Conservation (phyloP, 257 asterid genomes). For the Scutellaria minor region DNA sequence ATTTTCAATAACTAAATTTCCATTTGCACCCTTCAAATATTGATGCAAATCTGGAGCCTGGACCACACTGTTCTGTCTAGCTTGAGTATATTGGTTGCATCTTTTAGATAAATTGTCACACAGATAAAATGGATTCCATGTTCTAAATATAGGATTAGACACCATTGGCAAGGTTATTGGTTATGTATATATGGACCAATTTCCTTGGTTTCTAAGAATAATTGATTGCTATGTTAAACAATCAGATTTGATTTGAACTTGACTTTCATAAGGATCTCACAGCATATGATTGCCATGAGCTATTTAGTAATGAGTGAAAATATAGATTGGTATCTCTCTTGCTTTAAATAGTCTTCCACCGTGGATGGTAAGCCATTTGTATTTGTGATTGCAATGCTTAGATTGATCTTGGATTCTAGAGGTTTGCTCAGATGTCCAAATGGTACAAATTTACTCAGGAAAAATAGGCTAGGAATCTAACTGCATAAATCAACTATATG, state of each 20-base stretch:
- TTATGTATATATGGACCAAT: constrained; percentile 16
- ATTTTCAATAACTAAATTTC: neutral
- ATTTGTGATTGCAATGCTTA: constrained; percentile 22
- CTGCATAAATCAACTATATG: constrained; percentile 17
- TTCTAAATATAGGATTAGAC: constrained; percentile 16
- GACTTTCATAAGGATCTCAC: neutral
- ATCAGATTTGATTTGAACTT: constrained; percentile 14
- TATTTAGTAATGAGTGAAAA: neutral
- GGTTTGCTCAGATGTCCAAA: constrained; percentile 6
- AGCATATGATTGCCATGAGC: constrained; percentile 9
- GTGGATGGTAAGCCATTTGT: constrained; percentile 15
- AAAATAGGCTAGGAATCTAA: neutral
- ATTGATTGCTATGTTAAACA: constrained; percentile 13
- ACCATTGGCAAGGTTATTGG: neutral
- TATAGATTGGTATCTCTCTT: neutral
- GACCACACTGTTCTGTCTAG: constrained; percentile 10
- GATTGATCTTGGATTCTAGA: neutral
- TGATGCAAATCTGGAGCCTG: neutral
- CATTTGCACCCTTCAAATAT: neutral
- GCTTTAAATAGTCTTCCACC: constrained; percentile 21
- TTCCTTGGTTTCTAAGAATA: neutral
- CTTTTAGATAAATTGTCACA: constrained; percentile 3
- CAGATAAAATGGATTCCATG: neutral
- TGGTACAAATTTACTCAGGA: constrained; percentile 10
- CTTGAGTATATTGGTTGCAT: constrained; percentile 16